A percentile compares a stretch with the other conserved stretches of the same genome.
phyloP scores from a whole-genome alignment of 169 alveolate genomes.

The Plasmodium inui region DNA sequence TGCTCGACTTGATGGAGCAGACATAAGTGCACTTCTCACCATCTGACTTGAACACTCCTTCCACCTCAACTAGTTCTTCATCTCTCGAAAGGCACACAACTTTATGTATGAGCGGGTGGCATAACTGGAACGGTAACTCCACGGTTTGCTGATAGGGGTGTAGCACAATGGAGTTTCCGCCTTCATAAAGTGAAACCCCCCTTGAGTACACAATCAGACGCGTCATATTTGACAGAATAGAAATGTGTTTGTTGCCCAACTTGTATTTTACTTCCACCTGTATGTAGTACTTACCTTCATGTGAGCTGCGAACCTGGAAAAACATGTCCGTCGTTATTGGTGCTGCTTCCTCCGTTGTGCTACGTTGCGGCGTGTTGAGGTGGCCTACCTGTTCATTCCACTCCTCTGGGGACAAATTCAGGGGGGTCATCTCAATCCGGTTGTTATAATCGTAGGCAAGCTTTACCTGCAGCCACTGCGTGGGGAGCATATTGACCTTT shows the following conservation, averaged over 20 bases:
- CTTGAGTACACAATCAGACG: constrained; percentile 15
- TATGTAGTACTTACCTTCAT: constrained; percentile 45
- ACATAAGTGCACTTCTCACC: not conserved
- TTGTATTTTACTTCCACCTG: constrained; percentile 56
- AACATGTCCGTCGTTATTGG: constrained; percentile 12
- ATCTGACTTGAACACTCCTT: not conserved
- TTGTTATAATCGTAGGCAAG: constrained; percentile 20
- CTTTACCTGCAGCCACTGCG: constrained; percentile 7
- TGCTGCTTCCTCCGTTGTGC: not conserved
- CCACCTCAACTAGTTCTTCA: not conserved
- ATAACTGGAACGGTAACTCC: constrained; percentile 12
- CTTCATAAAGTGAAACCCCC: constrained; percentile 7
- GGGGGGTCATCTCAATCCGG: not conserved
- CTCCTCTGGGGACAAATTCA: not conserved
- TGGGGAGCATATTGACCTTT: constrained; percentile 20
- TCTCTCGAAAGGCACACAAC: constrained; percentile 40
- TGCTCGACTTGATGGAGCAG: constrained; percentile 26
- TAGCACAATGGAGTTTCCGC: constrained; percentile 3
- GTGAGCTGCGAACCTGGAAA: constrained; percentile 1
- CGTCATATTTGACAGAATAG: constrained; percentile 23
- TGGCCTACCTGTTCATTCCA: not conserved
- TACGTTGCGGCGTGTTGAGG: not conserved
- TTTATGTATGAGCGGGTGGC: constrained; percentile 43
- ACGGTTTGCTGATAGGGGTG: constrained; percentile 34
- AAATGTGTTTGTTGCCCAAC: constrained; percentile 7